Evolutionary conservation across 148 eudicot genomes (phyloP).

Genomic region (Rhododendron molle): DNA sequence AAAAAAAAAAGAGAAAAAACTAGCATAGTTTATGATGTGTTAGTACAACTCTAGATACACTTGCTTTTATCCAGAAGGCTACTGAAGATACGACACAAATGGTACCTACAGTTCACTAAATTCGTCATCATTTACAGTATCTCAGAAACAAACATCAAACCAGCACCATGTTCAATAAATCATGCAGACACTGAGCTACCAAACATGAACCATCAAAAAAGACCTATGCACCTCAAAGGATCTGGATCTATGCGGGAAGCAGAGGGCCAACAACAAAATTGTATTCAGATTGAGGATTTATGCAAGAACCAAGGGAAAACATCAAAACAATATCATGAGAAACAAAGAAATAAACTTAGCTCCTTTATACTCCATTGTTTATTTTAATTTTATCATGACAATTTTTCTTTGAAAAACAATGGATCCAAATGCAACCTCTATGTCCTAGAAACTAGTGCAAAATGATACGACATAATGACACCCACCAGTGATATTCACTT

Average conservation of each 20-base stretch:
- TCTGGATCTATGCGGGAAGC: neutral
- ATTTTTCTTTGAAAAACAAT: neutral
- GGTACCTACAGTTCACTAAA: neutral
- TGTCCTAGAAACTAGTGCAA: neutral
- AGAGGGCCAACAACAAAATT: neutral
- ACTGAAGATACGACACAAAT: neutral
- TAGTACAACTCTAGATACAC: neutral
- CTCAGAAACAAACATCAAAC: neutral
- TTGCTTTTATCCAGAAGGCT: neutral
- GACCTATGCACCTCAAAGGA: neutral
- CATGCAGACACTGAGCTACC: neutral
- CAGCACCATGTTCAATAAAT: neutral
- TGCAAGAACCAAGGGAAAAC: neutral
- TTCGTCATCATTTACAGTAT: neutral
- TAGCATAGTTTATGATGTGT: neutral
- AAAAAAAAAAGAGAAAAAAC: neutral
- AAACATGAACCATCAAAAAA: neutral
- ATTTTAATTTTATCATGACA: neutral
- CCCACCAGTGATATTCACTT: neutral
- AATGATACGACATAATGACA: neutral
- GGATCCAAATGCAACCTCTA: neutral
- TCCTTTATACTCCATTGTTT: neutral
- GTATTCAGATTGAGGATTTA: neutral
- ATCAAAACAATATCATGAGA: neutral
- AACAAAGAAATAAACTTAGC: neutral